These are phyloP conservation scores for Ziziphus jujuba DNA, from an alignment of 306 rosid species.

Conservation along the genomic window DNA sequence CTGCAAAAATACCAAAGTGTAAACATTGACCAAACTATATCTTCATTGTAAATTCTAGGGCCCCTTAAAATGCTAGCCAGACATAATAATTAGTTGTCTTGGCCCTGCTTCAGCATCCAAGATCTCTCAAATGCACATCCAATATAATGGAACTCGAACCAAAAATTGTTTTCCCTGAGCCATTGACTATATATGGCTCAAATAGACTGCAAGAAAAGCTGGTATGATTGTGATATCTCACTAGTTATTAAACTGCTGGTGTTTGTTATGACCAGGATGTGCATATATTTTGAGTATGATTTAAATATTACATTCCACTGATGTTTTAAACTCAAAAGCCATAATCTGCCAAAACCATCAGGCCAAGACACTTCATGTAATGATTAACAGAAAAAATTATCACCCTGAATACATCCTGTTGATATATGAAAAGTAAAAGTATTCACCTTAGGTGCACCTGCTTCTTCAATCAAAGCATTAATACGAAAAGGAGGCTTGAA, in stretches of 20 bases:
- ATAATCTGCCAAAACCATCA: neutral
- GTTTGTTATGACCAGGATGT: no score
- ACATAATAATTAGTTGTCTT: no score
- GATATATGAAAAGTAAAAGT: neutral
- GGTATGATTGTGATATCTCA: no score
- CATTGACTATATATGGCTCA: no score
- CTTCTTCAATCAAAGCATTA: constrained; percentile 73
- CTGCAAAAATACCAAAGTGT: constrained; percentile 34
- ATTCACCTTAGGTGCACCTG: constrained; percentile 65
- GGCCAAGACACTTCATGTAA: neutral
- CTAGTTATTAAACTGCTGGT: no score
- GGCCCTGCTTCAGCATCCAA: no score
- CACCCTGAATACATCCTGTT: neutral
- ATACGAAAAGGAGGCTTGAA: constrained; percentile 83
- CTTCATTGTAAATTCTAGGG: neutral
- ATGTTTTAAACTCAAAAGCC: neutral
- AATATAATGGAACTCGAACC: no score
- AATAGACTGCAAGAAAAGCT: no score
- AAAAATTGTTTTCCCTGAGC: no score
- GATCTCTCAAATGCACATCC: no score
- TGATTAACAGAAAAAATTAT: neutral
- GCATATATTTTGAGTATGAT: neutral
- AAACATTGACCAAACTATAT: neutral
- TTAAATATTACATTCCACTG: neutral
- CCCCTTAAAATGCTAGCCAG: no score